Evolutionary conservation across 2,329 filamentous ascomycete species (phyloP).

Genomic region (Ophiostoma fasciatum): DNA sequence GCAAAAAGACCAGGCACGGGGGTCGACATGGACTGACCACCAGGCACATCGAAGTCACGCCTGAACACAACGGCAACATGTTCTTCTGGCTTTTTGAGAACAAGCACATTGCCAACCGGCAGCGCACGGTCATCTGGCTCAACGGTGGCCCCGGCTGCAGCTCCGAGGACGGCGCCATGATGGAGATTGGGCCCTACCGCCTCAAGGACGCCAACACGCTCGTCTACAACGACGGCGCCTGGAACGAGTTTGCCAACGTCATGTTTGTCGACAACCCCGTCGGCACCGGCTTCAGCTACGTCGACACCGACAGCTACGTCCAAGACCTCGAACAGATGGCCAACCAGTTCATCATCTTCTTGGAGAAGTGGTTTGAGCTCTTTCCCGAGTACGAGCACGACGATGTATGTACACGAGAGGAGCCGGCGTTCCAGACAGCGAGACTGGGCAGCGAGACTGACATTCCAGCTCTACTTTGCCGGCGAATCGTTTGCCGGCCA

Average conservation of each 20-base stretch:
- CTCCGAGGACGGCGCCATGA: conserved; percentile 90
- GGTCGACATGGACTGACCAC: not conserved
- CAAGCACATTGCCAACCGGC: conserved; percentile 79
- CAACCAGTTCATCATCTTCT: conserved; percentile 68
- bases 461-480: conserved; percentile 66
- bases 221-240: conserved; percentile 79
- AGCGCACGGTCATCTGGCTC: conserved; percentile 88
- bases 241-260: conserved; percentile 96
- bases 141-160: conserved; percentile 96
- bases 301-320: conserved; percentile 75
- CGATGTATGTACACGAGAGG: conserved; percentile 64
- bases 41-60: conserved; percentile 82
- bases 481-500: conserved; percentile 96
- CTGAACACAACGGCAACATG: conserved; percentile 76
- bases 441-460: not conserved
- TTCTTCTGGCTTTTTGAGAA: conserved; percentile 99
- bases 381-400: conserved; percentile 88
- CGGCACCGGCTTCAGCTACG: conserved; percentile 91
- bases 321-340: conserved; percentile 83
- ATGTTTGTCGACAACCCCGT: conserved; percentile 96
- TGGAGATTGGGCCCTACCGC: conserved; percentile 90
- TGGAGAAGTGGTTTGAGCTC: conserved; percentile 80
- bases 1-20: not conserved
- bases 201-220: conserved; percentile 60
- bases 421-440: too few species aligned